Base-by-base conservation (phyloP, 1,284 basidiomycete species). In the Ganoderma multipileum region DNA sequence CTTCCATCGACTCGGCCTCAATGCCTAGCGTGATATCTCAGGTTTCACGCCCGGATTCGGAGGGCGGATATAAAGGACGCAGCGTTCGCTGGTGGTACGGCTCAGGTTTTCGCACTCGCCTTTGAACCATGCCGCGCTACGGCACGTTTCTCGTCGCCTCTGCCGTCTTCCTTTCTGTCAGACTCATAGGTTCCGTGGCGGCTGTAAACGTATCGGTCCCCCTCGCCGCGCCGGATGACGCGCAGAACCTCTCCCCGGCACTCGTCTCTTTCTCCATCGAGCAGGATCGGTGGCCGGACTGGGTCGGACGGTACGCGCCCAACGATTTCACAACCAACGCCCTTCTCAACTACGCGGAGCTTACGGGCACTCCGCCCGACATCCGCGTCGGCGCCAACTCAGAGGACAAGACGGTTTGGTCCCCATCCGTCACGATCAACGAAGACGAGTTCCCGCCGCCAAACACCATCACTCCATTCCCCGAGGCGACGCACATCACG, bases 181-280 rank as follows among this genome's bases (percentile, higher is more conserved):
- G n/a, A n/a, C n/a, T n/a, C 23, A 9, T 41, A 4, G 20, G 8
- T 6, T 23, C 33, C 20, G 47, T 61, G 38, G 63, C 14, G 26
- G 72, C 76, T 8, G 54, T 77, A 2, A 74, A 74, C 62, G 75
- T 77, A 30, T 72, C 76, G 23, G 39, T 78, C n/a, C 76, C 77
- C 30, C 36, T 74, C 59, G 20, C 71, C 36, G 61, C 73, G 11
- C 74, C 79, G 0, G 67, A 64, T n/a, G 68, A 67, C 30, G 71
- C 78, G 6, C 74, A 76, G 50, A 67, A 66, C 1, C 75, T 80
- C 8, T 67, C 68, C 58, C 73, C 44, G 1, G 77, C 86, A 3
- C 80, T 90, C 18, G 73, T 91, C 36, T 89, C 87, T 0, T 84
- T 91, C 71, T 91, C 89, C n/a, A 85, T 92, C 64, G 90, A 91